Evolutionary conservation across 148 eudicot genomes (phyloP).

Genomic region (Tetragonia tetragonoides): DNA sequence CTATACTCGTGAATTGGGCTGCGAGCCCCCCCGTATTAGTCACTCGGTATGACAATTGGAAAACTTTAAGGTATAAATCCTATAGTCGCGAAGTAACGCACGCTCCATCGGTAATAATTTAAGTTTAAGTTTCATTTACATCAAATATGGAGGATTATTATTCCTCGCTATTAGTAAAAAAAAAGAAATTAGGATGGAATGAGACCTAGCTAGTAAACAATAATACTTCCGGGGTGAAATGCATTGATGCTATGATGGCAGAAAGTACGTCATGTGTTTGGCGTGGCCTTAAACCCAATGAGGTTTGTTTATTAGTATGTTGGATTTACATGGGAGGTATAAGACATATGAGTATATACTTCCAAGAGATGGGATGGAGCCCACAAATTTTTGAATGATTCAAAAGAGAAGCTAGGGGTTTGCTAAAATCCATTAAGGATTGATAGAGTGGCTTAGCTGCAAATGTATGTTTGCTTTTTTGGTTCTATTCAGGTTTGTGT

Average conservation of each 20-base stretch:
- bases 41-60: too few species aligned
- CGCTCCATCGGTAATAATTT: too few species aligned
- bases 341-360: constrained; percentile 29
- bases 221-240: background rate
- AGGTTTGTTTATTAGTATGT: constrained; percentile 16
- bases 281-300: constrained; percentile 10
- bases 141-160: too few species aligned
- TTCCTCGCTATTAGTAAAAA: too few species aligned
- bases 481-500: constrained; percentile 4
- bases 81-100: too few species aligned
- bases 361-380: constrained; percentile 18
- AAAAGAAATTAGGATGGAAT: too few species aligned
- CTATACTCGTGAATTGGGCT: too few species aligned
- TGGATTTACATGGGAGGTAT: constrained; percentile 27
- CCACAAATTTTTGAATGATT: constrained; percentile 19
- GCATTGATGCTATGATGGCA: constrained; percentile 20
- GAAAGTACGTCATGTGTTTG: constrained; percentile 26
- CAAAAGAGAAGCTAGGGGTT: constrained; percentile 18
- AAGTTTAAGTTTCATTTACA: too few species aligned
- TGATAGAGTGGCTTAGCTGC: constrained; percentile 14
- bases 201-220: background rate
- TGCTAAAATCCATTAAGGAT: constrained; percentile 24
- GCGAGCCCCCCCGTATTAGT: too few species aligned
- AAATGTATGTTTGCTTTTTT: constrained; percentile 14
- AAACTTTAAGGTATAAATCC: too few species aligned